Conservation (phyloP, 75 land plant species). For the Sequoia sempervirens region DNA sequence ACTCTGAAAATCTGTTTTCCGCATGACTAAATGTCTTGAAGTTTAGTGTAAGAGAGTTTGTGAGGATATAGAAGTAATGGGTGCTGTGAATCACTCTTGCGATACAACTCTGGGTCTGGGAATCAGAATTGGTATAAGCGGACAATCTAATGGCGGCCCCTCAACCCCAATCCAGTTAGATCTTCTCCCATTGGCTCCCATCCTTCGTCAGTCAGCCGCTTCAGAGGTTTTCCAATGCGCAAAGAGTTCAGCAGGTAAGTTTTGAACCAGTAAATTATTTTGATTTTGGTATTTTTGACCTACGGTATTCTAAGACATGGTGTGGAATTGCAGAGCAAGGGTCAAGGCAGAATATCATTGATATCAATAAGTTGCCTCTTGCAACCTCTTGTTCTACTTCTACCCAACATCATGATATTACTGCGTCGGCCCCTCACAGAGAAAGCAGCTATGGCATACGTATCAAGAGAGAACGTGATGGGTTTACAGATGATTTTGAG, state of each 20-base stretch:
- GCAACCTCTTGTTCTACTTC: not conserved
- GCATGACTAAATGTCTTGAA: too few species aligned
- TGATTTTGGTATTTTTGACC: not conserved
- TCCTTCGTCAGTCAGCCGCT: not conserved
- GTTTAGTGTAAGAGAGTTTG: too few species aligned
- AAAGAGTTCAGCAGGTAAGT: not conserved
- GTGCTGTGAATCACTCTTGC: not conserved
- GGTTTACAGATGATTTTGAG: slow-evolving; percentile 6
- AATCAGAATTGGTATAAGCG: not conserved
- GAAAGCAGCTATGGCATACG: not conserved
- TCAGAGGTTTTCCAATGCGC: not conserved
- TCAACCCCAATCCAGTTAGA: not conserved
- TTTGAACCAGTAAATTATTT: not conserved
- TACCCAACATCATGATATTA: not conserved
- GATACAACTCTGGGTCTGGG: not conserved
- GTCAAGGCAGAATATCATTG: not conserved
- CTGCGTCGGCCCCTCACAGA: slow-evolving; percentile 5
- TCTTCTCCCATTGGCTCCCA: not conserved
- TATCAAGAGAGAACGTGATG: slow-evolving; percentile 26
- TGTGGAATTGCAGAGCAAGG: not conserved
- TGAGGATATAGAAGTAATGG: not conserved
- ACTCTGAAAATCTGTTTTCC: not conserved
- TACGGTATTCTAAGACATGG: not conserved
- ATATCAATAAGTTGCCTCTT: not conserved
- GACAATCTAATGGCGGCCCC: not conserved